Conservation (phyloP, 2,329 filamentous ascomycete genomes). For the Teratosphaeriaceae sp. region DNA sequence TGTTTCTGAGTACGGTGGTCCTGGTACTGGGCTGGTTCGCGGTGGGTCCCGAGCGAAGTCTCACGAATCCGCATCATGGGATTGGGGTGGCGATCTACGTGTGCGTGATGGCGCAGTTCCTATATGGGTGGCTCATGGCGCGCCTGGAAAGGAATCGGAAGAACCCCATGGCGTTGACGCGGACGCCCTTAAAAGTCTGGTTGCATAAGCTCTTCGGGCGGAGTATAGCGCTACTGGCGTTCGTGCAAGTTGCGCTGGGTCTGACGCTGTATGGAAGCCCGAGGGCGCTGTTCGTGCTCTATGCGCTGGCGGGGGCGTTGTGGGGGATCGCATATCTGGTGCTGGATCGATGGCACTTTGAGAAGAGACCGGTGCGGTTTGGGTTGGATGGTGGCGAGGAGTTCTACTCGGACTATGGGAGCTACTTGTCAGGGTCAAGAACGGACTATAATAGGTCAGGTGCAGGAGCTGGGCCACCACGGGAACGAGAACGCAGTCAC, state of each 20-base stretch:
- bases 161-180: conserved; percentile 34
- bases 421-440: conserved; percentile 49
- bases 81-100: conserved; percentile 76
- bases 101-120: conserved; percentile 61
- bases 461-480: conserved; percentile 13
- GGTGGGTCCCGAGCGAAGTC: conserved; percentile 62
- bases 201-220: conserved; percentile 87
- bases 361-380: conserved; percentile 37
- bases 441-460: conserved; percentile 45
- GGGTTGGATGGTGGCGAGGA: conserved; percentile 7
- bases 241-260: conserved; percentile 81
- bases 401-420: conserved; percentile 49
- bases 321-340: conserved; percentile 73
- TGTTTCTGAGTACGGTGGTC: conserved; percentile 61
- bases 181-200: conserved; percentile 47
- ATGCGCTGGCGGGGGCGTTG: conserved; percentile 67
- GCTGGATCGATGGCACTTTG: conserved; percentile 59
- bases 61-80: conserved; percentile 78
- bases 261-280: conserved; percentile 90
- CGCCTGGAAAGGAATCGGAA: conserved; percentile 43
- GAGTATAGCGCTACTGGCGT: conserved; percentile 68
- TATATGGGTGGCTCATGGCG: conserved; percentile 61
- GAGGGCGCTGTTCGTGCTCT: conserved; percentile 76
- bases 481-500: conserved; percentile 22
- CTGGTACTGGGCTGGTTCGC: conserved; percentile 73